Conservation (phyloP, 768 basidiomycete species). For the Naganishia kalamii region DNA sequence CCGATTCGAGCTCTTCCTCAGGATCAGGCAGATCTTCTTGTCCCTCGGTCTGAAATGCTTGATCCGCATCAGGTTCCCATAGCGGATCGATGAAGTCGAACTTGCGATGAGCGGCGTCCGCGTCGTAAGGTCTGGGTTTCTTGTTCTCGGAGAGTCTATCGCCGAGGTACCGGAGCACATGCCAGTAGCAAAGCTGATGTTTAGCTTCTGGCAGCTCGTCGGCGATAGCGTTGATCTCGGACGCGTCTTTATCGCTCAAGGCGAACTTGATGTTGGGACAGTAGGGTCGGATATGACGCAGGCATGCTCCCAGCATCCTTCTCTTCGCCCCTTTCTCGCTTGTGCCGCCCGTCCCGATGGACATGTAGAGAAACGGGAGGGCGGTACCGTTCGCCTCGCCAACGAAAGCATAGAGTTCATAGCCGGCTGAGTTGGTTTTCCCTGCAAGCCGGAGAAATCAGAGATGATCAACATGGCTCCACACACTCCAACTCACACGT, state of each 20-base stretch:
- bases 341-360: background rate
- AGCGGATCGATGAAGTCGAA: background rate
- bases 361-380: background rate
- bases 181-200: background rate
- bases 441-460: background rate
- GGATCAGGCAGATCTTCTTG: background rate
- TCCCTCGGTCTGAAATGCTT: background rate
- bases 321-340: background rate
- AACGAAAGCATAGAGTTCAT: background rate
- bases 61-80: too few relatives aligned
- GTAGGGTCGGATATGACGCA: background rate
- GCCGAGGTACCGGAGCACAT: background rate
- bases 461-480: background rate
- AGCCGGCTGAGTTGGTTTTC: background rate
- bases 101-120: background rate
- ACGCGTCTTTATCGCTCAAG: background rate
- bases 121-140: background rate
- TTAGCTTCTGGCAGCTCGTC: background rate
- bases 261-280: background rate
- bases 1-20: background rate
- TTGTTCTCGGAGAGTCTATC: background rate
- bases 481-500: background rate
- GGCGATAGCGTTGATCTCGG: background rate
- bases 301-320: background rate
- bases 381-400: background rate